Evolutionary conservation across 2,329 filamentous ascomycete species (phyloP).

Genomic region (Biscogniauxia marginata): DNA sequence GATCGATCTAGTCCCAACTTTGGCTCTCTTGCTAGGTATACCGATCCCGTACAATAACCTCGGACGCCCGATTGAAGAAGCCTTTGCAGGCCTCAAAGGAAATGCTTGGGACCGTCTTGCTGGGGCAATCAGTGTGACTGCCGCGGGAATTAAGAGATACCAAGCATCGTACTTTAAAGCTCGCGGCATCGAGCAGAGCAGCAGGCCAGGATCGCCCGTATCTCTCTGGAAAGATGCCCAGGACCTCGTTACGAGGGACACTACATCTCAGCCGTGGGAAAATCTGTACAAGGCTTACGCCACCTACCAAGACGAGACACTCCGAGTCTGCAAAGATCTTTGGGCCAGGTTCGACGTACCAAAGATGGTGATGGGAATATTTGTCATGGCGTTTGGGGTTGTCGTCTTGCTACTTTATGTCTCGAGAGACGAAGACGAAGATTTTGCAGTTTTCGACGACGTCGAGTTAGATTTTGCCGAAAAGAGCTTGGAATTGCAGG

Average conservation of each 20-base stretch:
- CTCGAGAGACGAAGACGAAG: conserved; percentile 54
- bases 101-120: conserved; percentile 76
- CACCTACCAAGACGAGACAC: conserved; percentile 74
- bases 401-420: conserved; percentile 72
- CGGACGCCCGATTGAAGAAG: conserved; percentile 89
- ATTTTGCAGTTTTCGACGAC: conserved; percentile 53
- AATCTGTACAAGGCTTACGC: conserved; percentile 59
- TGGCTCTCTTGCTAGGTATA: conserved; percentile 82
- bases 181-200: conserved; percentile 63
- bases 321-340: conserved; percentile 75
- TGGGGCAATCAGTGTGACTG: conserved; percentile 70
- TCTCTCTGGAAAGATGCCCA: conserved; percentile 59
- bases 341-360: conserved; percentile 92
- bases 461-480: conserved; percentile 60
- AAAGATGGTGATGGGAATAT: conserved; percentile 80
- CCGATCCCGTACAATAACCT: conserved; percentile 97
- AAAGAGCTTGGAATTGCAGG: conserved; percentile 53
- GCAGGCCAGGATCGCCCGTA: conserved; percentile 52
- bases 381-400: conserved; percentile 67
- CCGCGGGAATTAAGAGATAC: conserved; percentile 86
- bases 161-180: conserved; percentile 78
- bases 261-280: conserved; percentile 39
- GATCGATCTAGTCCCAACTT: conserved; percentile 92
- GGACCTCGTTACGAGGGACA: conserved; percentile 31
- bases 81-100: conserved; percentile 71